A percentile compares a stretch with the other conserved stretches of the same genome.
These are phyloP conservation scores for Silene coronaria DNA, from an alignment of 179 eudicot species.

Conservation along the genomic window DNA sequence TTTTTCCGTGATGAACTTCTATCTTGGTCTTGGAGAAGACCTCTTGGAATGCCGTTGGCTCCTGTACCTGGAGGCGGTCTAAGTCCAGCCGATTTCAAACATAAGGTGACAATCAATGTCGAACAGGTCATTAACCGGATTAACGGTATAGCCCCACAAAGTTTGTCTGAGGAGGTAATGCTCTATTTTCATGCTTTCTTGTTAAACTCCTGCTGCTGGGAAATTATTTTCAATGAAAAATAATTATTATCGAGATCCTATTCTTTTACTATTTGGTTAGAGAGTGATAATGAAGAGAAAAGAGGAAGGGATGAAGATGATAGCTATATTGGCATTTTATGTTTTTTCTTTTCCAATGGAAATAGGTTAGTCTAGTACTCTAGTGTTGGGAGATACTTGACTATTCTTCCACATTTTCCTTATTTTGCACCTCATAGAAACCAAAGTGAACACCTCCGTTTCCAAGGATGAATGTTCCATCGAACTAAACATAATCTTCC, in stretches of 20 bases:
- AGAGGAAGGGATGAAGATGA: too few relatives aligned
- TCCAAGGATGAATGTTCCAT: not conserved
- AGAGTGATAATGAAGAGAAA: too few relatives aligned
- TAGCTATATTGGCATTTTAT: not conserved
- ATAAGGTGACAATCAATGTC: slow-evolving; percentile 73
- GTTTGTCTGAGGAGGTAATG: slow-evolving; percentile 76
- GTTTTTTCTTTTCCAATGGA: not conserved
- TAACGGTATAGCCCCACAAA: slow-evolving; percentile 72
- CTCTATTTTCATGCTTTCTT: not conserved
- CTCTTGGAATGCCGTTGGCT: slow-evolving; percentile 79
- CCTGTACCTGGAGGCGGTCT: slow-evolving; percentile 74
- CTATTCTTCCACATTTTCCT: not conserved
- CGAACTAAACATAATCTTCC: not conserved
- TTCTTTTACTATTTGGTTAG: too few relatives aligned
- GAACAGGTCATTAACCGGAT: slow-evolving; percentile 71
- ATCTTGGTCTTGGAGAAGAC: slow-evolving; percentile 99
- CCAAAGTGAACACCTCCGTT: too few relatives aligned
- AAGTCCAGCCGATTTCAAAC: slow-evolving; percentile 78
- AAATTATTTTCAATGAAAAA: not conserved
- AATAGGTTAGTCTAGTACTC: not conserved
- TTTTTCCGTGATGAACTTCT: slow-evolving; percentile 98
- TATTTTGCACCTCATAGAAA: not conserved
- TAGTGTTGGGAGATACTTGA: not conserved
- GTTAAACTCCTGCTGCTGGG: not conserved
- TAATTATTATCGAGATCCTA: not conserved